Base-by-base conservation (phyloP, 441 rosid genomes). In the Gossypium gossypioides region DNA sequence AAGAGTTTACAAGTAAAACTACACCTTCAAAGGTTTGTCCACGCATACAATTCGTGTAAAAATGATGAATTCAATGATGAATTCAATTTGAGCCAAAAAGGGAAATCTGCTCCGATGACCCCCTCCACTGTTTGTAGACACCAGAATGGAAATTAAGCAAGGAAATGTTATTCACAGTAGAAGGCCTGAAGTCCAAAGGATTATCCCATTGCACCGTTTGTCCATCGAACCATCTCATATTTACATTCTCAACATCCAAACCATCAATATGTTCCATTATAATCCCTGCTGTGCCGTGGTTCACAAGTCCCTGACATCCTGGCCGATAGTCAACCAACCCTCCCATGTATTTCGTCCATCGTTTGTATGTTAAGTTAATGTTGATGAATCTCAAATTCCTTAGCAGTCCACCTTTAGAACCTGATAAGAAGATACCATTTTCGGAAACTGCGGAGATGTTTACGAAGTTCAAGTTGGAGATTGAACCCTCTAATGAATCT, bases 201-300 rank as follows among this genome's bases (percentile, higher is more conserved):
- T 84, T 88, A 76, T 86, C 82, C 98, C 98, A 93, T 40, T 48
- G 54, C 62, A 50, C 69, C 3, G 74, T 75, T 34, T 25, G 59
- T 71, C 67, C 81, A 59, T 77, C 78, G 8, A 82, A 76, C 95
- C 97, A 87, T 77, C 82, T 88, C 87, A 89, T 79, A 75, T 80
- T 81, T 55, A 93, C 96, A 78, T 90, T 89, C 55, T 90, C 86
- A 63, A 87, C 62, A 74, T 88, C 86, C 73, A 91, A 69, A 12
- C 98, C 97, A 69, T 88, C 76, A 27, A 93, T 84, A 71, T 91
- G 83, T 68, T 93, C 98, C 98, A 91, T 89, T 52, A 90, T 87
- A 71, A 93, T 87, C 77, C 98, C 93, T 2, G 95, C 88, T 12
- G 82, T 73, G 55, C 82, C 74, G 78, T 87, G 98, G n/a, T 84